These are phyloP conservation scores for Pythium diclinum DNA, from an alignment of 352 stramenopile genomes.

Conservation along the genomic window DNA sequence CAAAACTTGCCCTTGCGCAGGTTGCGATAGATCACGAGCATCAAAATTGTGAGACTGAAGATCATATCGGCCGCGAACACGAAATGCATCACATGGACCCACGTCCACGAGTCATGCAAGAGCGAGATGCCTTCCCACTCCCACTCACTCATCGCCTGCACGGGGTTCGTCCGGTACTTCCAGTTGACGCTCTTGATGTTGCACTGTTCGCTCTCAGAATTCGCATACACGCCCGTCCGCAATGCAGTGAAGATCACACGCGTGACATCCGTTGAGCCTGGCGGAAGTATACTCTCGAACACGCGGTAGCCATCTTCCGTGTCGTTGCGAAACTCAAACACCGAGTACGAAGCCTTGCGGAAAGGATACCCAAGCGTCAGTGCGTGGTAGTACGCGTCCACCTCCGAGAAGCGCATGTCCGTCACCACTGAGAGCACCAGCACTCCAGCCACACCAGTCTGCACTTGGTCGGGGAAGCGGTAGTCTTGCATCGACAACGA, in stretches of 20 bases:
- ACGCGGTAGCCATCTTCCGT: slow-evolving; percentile 5
- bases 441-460: slow-evolving; percentile 6
- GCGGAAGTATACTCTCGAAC: slow-evolving; percentile 4
- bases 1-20: slow-evolving; percentile 10
- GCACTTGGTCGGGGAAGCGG: slow-evolving; percentile 8
- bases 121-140: slow-evolving; percentile 31
- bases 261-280: not conserved
- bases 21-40: slow-evolving; percentile 32
- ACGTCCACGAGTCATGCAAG: slow-evolving; percentile 40
- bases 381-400: slow-evolving; percentile 10
- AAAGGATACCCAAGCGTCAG: slow-evolving; percentile 15
- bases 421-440: not conserved
- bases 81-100: slow-evolving; percentile 43
- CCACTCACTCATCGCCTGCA: slow-evolving; percentile 4
- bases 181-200: slow-evolving; percentile 25
- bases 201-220: slow-evolving; percentile 11
- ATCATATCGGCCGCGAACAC: slow-evolving; percentile 35
- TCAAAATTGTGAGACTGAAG: slow-evolving; percentile 3
- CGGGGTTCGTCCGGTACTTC: not conserved
- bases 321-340: not conserved
- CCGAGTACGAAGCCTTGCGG: not conserved
- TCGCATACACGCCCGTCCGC: slow-evolving; percentile 7
- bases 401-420: slow-evolving; percentile 4
- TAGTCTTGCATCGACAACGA: slow-evolving; percentile 18
- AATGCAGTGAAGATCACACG: slow-evolving; percentile 11